Percentiles rank a stretch among this genome's conserved stretches.
Conservation (phyloP, 2,329 filamentous ascomycete species). For the Cordyceps cicadae region DNA sequence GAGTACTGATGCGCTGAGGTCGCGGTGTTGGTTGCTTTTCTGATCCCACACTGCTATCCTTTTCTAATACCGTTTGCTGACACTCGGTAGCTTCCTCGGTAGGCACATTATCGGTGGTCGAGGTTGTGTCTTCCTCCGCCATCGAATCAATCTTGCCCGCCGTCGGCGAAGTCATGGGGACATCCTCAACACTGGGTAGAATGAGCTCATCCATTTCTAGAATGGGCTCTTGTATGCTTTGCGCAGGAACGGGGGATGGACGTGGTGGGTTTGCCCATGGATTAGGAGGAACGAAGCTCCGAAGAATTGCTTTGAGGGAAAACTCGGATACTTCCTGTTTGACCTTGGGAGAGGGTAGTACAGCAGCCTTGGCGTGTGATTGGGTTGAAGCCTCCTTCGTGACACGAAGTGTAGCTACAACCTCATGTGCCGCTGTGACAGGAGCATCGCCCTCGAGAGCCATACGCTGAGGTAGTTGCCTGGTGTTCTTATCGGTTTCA, state of each 20-base stretch:
- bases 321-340: conserved; percentile 12
- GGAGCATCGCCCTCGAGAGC: not conserved
- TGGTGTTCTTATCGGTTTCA: not conserved
- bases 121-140: not conserved
- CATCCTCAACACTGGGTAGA: not conserved
- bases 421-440: not conserved
- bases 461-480: not conserved
- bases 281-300: conserved; percentile 18
- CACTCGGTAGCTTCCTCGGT: not conserved
- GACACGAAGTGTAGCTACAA: not conserved
- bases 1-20: no score
- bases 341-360: not conserved
- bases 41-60: not conserved
- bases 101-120: no score
- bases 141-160: no score
- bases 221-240: not conserved
- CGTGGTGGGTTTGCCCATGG: conserved; percentile 19
- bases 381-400: conserved; percentile 22
- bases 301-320: conserved; percentile 18
- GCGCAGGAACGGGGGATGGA: conserved; percentile 4
- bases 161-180: not conserved
- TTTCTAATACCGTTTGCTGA: not conserved
- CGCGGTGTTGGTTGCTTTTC: not conserved
- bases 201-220: not conserved
- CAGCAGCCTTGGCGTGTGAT: conserved; percentile 13